These are phyloP conservation scores for Cryptococcus hybrid DNA, from an alignment of 1,284 basidiomycete genomes.

Conservation along the genomic window DNA sequence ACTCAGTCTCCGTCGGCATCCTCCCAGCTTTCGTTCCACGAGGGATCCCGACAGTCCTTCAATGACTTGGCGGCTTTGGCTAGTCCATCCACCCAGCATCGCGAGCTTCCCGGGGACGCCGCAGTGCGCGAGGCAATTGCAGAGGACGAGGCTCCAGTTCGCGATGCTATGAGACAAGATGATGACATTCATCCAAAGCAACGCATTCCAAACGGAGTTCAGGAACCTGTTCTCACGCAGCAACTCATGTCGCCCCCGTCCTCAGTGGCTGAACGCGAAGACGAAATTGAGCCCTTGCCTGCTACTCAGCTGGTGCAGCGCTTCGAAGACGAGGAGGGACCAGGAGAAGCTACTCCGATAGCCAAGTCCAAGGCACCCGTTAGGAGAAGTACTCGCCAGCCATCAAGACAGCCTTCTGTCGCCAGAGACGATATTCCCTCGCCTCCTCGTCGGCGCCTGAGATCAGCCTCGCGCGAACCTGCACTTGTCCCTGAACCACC, in stretches of 20 bases:
- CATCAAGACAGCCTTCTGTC: not conserved
- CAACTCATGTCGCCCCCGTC: conserved; percentile 15
- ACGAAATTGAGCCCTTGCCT: conserved; percentile 6
- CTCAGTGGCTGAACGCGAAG: not conserved
- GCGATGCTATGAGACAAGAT: conserved; percentile 1
- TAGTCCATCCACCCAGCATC: conserved; percentile 7
- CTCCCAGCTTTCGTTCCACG: not conserved
- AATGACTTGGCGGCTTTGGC: conserved; percentile 9
- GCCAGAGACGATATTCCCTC: not conserved
- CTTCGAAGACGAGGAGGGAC: not conserved
- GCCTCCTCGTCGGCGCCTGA: conserved; percentile 8
- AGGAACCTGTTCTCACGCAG: conserved; percentile 3
- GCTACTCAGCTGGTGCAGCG: conserved; percentile 7
- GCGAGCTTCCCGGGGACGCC: conserved; percentile 14
- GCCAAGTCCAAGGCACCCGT: not conserved
- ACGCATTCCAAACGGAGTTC: not conserved
- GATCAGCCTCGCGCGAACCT: conserved; percentile 15
- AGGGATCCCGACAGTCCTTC: conserved; percentile 9
- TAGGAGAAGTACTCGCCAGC: conserved; percentile 6
- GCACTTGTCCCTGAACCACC: conserved; percentile 3
- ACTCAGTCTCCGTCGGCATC: not conserved
- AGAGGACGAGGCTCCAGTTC: conserved; percentile 16
- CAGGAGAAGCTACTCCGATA: not conserved
- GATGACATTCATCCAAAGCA: not conserved
- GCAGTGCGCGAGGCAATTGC: conserved; percentile 19